phyloP scores from a whole-genome alignment of 805 yeast species.

The Monosporozyma aerobia region DNA sequence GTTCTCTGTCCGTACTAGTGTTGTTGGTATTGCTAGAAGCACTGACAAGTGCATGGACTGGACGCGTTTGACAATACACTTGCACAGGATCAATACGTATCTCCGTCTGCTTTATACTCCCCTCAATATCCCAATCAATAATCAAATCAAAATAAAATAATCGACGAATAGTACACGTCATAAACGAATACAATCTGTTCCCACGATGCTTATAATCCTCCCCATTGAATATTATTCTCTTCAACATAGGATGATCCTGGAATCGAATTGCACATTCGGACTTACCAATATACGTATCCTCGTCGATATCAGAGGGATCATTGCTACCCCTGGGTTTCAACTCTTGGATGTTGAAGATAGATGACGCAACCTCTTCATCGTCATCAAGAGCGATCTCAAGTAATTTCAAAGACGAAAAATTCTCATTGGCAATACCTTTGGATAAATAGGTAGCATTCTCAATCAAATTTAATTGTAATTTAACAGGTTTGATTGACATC shows the following conservation, averaged over 20 bases:
- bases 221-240: constrained; percentile 21
- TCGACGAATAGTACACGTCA: constrained; percentile 24
- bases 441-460: constrained; percentile 25
- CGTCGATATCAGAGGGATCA: not conserved
- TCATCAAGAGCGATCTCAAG: constrained; percentile 10
- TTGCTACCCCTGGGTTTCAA: not conserved
- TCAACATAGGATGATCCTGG: constrained; percentile 15
- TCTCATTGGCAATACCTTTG: constrained; percentile 25
- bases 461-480: constrained; percentile 20
- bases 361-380: not conserved
- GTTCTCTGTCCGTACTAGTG: not conserved
- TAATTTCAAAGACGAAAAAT: constrained; percentile 21
- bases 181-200: constrained; percentile 25
- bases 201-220: constrained; percentile 29
- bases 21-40: not conserved
- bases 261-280: constrained; percentile 18
- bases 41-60: no score
- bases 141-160: constrained; percentile 21
- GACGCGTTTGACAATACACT: constrained; percentile 14
- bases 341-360: constrained; percentile 3
- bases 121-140: constrained; percentile 21
- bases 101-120: constrained; percentile 16
- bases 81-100: constrained; percentile 18
- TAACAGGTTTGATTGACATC: constrained; percentile 9
- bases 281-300: constrained; percentile 1